Conservation (phyloP, 345 rosid species). For the Litchi chinensis region DNA sequence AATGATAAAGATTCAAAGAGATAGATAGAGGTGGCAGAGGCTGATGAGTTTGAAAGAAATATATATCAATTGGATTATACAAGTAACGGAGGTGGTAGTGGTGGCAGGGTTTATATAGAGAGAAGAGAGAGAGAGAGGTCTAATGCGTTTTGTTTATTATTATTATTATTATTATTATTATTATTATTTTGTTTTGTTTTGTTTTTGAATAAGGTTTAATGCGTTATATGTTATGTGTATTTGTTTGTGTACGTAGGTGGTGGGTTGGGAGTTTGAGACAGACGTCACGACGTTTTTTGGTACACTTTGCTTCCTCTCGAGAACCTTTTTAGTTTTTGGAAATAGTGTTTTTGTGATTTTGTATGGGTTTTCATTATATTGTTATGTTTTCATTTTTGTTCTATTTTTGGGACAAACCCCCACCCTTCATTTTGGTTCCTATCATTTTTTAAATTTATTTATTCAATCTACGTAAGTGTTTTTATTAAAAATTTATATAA, state of each 20-base stretch:
- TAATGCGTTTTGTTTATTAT: too few relatives aligned
- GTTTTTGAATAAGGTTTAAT: too few relatives aligned
- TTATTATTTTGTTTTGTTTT: too few relatives aligned
- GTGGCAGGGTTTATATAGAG: conserved; percentile 28
- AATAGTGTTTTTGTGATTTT: too few relatives aligned
- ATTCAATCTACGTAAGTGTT: background rate
- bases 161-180: too few relatives aligned
- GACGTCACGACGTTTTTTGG: conserved; percentile 34
- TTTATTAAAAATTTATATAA: too few relatives aligned
- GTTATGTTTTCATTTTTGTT: too few relatives aligned
- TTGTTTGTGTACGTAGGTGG: background rate
- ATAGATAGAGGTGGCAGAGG: conserved; percentile 22
- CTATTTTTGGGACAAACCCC: background rate
- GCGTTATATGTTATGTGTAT: background rate
- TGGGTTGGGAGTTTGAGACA: conserved; percentile 22
- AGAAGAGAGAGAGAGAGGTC: background rate
- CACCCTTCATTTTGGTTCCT: background rate
- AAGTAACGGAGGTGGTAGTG: background rate
- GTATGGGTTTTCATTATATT: too few relatives aligned
- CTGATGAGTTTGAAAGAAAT: background rate
- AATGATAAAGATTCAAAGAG: background rate
- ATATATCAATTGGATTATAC: too few relatives aligned
- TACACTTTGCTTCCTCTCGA: conserved; percentile 23
- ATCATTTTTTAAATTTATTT: too few relatives aligned
- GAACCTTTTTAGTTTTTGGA: too few relatives aligned